Percentiles rank a stretch among this genome's conserved stretches.
Conservation (phyloP, 495 filamentous ascomycete genomes). For the Trichoderma gamsii region DNA sequence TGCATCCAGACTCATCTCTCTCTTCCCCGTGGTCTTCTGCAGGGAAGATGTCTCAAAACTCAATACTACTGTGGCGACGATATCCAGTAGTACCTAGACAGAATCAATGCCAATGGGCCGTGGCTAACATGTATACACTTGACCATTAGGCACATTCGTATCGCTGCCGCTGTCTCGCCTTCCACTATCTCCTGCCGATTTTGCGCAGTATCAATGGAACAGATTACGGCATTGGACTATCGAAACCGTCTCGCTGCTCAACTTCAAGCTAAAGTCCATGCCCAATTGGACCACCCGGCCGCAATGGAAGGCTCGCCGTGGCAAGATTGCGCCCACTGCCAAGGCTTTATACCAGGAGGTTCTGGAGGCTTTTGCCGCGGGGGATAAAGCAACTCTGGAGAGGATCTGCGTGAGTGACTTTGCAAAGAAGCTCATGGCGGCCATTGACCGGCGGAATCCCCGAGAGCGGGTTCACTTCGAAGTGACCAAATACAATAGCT, state of each 20-base stretch:
- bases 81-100: no score
- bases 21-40: neutral
- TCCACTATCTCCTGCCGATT: neutral
- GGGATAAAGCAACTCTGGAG: constrained; percentile 52
- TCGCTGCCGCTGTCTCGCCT: constrained; percentile 8
- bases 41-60: neutral
- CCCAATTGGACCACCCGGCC: constrained; percentile 16
- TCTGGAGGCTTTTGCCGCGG: constrained; percentile 65
- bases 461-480: constrained; percentile 55
- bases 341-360: constrained; percentile 59
- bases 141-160: constrained; percentile 11
- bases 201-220: constrained; percentile 13
- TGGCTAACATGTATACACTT: neutral
- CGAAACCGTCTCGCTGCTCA: neutral
- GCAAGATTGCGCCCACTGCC: constrained; percentile 43
- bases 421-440: constrained; percentile 43
- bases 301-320: constrained; percentile 34
- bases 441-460: constrained; percentile 50
- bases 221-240: neutral
- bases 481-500: constrained; percentile 54
- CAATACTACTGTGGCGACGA: no score
- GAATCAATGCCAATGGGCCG: neutral
- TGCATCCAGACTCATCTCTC: neutral
- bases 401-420: constrained; percentile 58
- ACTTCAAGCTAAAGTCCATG: constrained; percentile 14